These are phyloP conservation scores for Epichloe festucae DNA, from an alignment of 2,329 filamentous ascomycete genomes.

Conservation along the genomic window DNA sequence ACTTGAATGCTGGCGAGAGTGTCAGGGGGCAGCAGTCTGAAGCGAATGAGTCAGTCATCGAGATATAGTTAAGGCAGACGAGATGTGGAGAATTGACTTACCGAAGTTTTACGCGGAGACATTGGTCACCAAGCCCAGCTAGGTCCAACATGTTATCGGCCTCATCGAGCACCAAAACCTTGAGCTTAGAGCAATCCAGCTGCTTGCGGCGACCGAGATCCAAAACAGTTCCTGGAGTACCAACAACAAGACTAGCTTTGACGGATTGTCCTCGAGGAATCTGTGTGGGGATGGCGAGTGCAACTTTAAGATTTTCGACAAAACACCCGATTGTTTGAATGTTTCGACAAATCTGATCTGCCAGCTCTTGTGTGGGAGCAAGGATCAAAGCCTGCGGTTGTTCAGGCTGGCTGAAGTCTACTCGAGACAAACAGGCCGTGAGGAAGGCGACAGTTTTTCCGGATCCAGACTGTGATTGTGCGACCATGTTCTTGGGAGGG, in stretches of 20 bases:
- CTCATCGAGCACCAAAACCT: constrained; percentile 84
- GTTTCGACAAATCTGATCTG: constrained; percentile 84
- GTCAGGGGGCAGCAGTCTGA: constrained; percentile 47
- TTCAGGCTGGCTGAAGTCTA: constrained; percentile 57
- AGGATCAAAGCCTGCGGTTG: constrained; percentile 78
- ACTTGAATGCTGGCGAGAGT: constrained; percentile 49
- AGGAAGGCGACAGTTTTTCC: constrained; percentile 97
- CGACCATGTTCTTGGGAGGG: constrained; percentile 89
- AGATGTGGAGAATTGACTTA: constrained; percentile 22
- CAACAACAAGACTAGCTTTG: constrained; percentile 70
- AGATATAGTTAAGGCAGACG: background rate
- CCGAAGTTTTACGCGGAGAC: constrained; percentile 67
- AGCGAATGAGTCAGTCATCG: constrained; percentile 17
- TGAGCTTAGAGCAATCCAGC: constrained; percentile 59
- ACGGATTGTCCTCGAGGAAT: constrained; percentile 56
- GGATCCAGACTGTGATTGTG: constrained; percentile 97
- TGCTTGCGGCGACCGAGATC: constrained; percentile 70
- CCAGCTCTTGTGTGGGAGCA: constrained; percentile 86
- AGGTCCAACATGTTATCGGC: constrained; percentile 98
- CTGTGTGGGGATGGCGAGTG: constrained; percentile 66
- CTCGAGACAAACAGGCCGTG: constrained; percentile 75
- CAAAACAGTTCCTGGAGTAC: constrained; percentile 85
- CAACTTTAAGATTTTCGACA: constrained; percentile 60
- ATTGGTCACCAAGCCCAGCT: constrained; percentile 91
- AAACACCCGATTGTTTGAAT: constrained; percentile 75